Conservation (phyloP, 2,329 filamentous ascomycete species). For the Calonectria pseudoreteaudii region DNA sequence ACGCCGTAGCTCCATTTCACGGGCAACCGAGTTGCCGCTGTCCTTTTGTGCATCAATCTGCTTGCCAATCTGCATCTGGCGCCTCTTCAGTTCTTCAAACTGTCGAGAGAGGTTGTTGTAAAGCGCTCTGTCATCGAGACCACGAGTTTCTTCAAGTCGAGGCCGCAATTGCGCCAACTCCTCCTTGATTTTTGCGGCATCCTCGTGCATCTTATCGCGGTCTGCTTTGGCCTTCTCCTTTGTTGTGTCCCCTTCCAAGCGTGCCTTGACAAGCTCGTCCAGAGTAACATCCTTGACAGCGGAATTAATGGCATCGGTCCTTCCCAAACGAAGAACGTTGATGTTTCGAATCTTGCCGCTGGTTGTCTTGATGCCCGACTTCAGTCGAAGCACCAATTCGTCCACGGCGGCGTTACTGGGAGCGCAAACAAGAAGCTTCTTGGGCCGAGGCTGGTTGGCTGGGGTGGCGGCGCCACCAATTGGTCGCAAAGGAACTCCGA, state of each 20-base stretch:
- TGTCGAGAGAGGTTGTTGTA: constrained; percentile 75
- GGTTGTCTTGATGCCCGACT: constrained; percentile 83
- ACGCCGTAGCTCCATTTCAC: constrained; percentile 87
- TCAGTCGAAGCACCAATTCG: constrained; percentile 92
- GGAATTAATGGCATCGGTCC: constrained; percentile 91
- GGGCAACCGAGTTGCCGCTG: constrained; percentile 81
- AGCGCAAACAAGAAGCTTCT: constrained; percentile 96
- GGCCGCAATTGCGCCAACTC: constrained; percentile 78
- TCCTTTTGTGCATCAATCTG: constrained; percentile 91
- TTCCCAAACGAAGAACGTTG: constrained; percentile 89
- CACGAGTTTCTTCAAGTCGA: constrained; percentile 75
- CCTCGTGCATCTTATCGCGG: constrained; percentile 70
- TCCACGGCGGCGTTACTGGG: constrained; percentile 98
- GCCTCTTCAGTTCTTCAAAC: constrained; percentile 81
- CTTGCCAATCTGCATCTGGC: constrained; percentile 78
- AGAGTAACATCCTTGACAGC: constrained; percentile 92
- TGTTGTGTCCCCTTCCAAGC: constrained; percentile 71
- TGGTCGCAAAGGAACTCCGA: constrained; percentile 47
- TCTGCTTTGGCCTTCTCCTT: constrained; percentile 68
- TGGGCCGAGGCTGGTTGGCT: constrained; percentile 56
- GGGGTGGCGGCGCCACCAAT: constrained; percentile 30
- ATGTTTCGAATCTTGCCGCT: constrained; percentile 80
- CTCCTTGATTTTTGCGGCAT: constrained; percentile 79
- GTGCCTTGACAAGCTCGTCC: constrained; percentile 87
- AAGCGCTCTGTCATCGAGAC: constrained; percentile 59